Base-by-base conservation (phyloP, 495 filamentous ascomycete genomes). In the Xylaria scruposa region DNA sequence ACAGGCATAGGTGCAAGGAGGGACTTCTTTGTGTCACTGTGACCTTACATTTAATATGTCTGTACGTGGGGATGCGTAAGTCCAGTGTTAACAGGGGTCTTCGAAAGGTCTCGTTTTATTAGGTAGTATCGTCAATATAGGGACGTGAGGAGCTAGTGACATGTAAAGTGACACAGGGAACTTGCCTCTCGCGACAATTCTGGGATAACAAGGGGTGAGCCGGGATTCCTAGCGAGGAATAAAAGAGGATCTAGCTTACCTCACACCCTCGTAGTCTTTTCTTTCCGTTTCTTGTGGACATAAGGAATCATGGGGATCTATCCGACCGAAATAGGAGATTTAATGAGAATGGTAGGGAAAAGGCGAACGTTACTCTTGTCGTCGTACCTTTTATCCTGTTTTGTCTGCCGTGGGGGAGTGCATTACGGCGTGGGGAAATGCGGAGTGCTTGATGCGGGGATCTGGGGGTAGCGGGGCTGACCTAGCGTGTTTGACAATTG, bases 301-400 rank as follows among this genome's bases (percentile, higher is more conserved):
- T 56, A 31, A 56, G 53, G 24, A 5, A 56, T 4, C 24, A 13
- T 31, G 53, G 12, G 3, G 24, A 31, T 19, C 2, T 56, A 24
- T 31, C 53, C 53, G 24, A 31, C 53, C 15, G 53, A 6, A 56
- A 56, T 12, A 56, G 53, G 26, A 13, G 21, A 56, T 56, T 56
- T 56, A 24, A 56, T 31, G 26, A 56, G 53, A 56, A 56, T 3
- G 24, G 53, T 17, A 56, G 10, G 53, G 5, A 31, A 54, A 56
- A 31, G 9, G 53, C 53, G 53, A 56, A 56, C 24, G 5, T 31
- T 56, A 24, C 53, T 56, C 53, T 31, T 13, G 24, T 56, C 13
- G 21, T 56, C 53, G 53, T 24, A 31, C 53, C 53, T 56, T 56
- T 56, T 56, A 56, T 56, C 53, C 53, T 56, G 29, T 56, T 56